Conservation (phyloP, 805 yeast genomes). For the Ogataea salicorniae region DNA sequence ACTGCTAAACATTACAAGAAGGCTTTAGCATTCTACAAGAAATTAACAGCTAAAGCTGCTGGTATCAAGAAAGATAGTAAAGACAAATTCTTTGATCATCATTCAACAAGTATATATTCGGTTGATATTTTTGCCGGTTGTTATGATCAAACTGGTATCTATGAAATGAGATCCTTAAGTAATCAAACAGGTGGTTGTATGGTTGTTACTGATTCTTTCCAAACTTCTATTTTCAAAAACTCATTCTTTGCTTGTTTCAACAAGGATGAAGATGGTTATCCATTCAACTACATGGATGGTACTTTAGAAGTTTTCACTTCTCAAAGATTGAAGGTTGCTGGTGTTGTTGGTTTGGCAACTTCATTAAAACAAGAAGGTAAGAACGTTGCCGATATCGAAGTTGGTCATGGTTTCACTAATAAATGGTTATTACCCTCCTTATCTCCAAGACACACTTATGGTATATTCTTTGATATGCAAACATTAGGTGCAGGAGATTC, state of each 20-base stretch:
- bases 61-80: slow-evolving; percentile 34
- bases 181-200: slow-evolving; percentile 88
- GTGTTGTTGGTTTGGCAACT: slow-evolving; percentile 89
- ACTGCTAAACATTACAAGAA: slow-evolving; percentile 81
- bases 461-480: slow-evolving; percentile 79
- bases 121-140: slow-evolving; percentile 92
- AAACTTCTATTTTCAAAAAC: slow-evolving; percentile 91
- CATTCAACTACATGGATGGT: slow-evolving; percentile 89
- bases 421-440: slow-evolving; percentile 82
- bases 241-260: slow-evolving; percentile 81
- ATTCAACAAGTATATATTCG: slow-evolving; percentile 59
- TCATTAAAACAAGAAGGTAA: slow-evolving; percentile 61
- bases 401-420: slow-evolving; percentile 91
- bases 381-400: slow-evolving; percentile 85
- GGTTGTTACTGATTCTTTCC: slow-evolving; percentile 86
- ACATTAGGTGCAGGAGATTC: slow-evolving; percentile 43
- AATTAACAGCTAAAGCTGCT: slow-evolving; percentile 66
- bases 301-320: slow-evolving; percentile 82
- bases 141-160: slow-evolving; percentile 92
- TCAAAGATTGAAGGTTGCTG: slow-evolving; percentile 81
- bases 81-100: slow-evolving; percentile 33
- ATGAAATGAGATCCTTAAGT: slow-evolving; percentile 84
- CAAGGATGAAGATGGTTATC: slow-evolving; percentile 81
- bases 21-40: slow-evolving; percentile 77
- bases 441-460: slow-evolving; percentile 86